Evolutionary conservation across 179 eudicot genomes (phyloP), one percentile per base, ranked within the genome.

Genomic region (Silene vulgaris): DNA sequence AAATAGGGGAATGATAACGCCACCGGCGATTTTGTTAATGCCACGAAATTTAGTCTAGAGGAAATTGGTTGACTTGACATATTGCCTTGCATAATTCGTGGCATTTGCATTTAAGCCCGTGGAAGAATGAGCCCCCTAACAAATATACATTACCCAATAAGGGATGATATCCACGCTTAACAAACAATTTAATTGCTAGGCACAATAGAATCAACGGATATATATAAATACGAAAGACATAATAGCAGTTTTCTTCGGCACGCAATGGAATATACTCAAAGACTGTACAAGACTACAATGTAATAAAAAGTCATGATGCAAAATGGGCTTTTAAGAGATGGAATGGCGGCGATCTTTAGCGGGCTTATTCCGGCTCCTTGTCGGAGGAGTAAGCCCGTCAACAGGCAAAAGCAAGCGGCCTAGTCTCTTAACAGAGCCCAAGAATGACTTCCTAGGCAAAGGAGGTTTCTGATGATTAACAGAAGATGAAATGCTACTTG

Each of bases 331-430:
- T 76, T 61, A 95, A 74, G 99, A 96, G 69, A 96, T 77, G 13
- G 99, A 93, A 87, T 93, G 96, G 14, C 99, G 83, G 21, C 99
- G 87, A 78, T 82, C 91, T 78, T 70, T 88, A 68, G 69, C 74
- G 12, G 91, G 82, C 82, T 87, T 90, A 40, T 71, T 82, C 43
- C 84, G 83, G n/a, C 84, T 85, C 65, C 80, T 91, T 1, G 80
- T 37, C 20, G 84, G 80, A 29, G 87, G 81, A 14, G 84, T 56
- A 8, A 80, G 26, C 54, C 84, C 87, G 60, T 89, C 92, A 5
- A 74, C 78, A 5, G 82, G 78, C 23, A 87, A 66, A 11, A 92
- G 82, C 67, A 91, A 59, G 76, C 81, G 78, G 14, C 93, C 95
- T 1, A 96, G 82, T 69, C 76, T 90, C 85, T 87, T 96, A 2